Evolutionary conservation across 305 asterid genomes (phyloP).

Genomic region (Fraxinus albicans): DNA sequence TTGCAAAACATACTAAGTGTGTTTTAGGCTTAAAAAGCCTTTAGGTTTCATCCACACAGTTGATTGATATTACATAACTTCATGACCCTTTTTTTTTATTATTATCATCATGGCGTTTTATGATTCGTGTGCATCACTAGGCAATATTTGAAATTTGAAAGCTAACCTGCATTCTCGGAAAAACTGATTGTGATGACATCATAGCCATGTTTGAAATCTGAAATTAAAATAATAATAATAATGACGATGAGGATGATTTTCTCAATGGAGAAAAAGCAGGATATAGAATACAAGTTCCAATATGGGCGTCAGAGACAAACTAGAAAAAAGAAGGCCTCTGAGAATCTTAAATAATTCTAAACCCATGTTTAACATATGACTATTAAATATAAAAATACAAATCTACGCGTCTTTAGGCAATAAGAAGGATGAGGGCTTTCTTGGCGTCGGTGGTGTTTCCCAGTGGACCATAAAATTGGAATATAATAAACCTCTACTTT

Average conservation of each 20-base stretch:
- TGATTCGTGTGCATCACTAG: constrained; percentile 7
- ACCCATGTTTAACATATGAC: not conserved
- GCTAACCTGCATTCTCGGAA: constrained; percentile 84
- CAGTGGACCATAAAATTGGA: not conserved
- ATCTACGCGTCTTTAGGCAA: not conserved
- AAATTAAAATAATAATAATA: constrained; percentile 16
- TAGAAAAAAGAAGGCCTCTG: not conserved
- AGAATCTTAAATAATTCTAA: not conserved
- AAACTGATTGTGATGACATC: constrained; percentile 76
- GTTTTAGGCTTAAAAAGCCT: not conserved
- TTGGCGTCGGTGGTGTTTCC: not conserved
- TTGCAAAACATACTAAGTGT: not conserved
- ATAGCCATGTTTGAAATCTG: constrained; percentile 94
- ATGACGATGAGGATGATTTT: constrained; percentile 14
- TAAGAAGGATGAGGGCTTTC: not conserved
- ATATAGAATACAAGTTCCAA: not conserved
- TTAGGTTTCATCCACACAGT: not conserved
- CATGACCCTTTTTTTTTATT: not conserved
- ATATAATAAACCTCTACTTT: not conserved
- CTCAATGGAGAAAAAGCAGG: not conserved
- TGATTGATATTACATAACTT: not conserved
- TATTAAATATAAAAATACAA: not conserved
- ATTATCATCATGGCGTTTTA: not conserved
- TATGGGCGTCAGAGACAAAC: not conserved
- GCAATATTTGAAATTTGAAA: constrained; percentile 16